Conservation (phyloP, 768 basidiomycete species). For the Sarcomyxa edulis region DNA sequence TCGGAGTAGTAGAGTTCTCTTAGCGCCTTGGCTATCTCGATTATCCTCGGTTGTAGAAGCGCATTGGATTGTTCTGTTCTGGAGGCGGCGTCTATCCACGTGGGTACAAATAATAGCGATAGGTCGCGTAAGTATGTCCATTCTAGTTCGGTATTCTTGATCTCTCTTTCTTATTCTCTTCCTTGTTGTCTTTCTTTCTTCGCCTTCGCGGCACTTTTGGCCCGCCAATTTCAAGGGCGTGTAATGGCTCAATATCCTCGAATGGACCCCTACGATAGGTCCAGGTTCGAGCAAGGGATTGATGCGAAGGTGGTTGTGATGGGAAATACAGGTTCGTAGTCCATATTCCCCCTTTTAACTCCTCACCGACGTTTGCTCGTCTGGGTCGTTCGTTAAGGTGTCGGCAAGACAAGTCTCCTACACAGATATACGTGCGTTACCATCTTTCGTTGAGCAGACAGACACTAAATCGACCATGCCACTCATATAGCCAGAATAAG, state of each 20-base stretch:
- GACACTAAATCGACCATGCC: too few species aligned
- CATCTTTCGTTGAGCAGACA: too few species aligned
- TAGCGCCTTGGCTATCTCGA: too few species aligned
- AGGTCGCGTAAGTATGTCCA: conserved; percentile 16
- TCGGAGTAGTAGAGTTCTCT: too few species aligned
- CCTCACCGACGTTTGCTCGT: conserved; percentile 3
- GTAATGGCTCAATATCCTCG: conserved; percentile 53
- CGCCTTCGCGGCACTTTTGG: conserved; percentile 45
- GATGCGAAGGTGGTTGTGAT: conserved; percentile 96
- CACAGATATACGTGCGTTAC: conserved; percentile 91
- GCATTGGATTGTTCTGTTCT: too few species aligned
- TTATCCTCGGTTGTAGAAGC: too few species aligned
- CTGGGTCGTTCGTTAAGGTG: conserved; percentile 40
- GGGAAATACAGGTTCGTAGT: conserved; percentile 58
- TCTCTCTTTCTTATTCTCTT: conserved; percentile 21
- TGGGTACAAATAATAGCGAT: too few species aligned
- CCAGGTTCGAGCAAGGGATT: conserved; percentile 77
- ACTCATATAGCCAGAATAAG: conserved; percentile 80
- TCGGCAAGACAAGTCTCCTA: conserved; percentile 90
- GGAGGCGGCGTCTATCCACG: too few species aligned
- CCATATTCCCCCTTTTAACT: conserved; percentile 6
- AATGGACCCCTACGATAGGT: conserved; percentile 62
- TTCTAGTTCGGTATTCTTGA: conserved; percentile 23
- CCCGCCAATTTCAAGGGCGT: conserved; percentile 17
- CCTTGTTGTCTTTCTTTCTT: conserved; percentile 24